phyloP scores from a whole-genome alignment of 1,284 basidiomycete genomes.

The Mycosarcoma maydis region DNA sequence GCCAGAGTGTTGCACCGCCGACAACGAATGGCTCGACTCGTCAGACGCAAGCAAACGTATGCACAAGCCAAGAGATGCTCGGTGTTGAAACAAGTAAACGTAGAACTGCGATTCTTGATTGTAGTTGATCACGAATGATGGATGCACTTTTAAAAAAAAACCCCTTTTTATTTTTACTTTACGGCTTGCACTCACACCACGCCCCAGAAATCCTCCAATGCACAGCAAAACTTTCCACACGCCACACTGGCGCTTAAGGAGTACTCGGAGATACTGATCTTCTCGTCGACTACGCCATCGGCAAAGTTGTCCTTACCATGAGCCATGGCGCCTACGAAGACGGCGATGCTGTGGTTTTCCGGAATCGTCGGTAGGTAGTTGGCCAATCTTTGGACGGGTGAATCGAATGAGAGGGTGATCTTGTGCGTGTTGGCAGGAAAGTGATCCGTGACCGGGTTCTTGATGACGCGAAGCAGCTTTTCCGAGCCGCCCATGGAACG shows the following conservation, averaged over 20 bases:
- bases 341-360: conserved; percentile 85
- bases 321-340: conserved; percentile 87
- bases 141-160: not conserved
- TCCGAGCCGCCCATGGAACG: conserved; percentile 95
- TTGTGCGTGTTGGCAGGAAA: conserved; percentile 95
- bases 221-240: conserved; percentile 89
- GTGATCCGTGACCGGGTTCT: conserved; percentile 96
- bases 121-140: not conserved
- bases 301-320: conserved; percentile 89
- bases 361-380: conserved; percentile 84
- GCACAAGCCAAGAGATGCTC: no score
- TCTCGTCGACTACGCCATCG: conserved; percentile 93
- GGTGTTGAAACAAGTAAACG: no score
- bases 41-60: no score
- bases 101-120: no score
- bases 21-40: no score
- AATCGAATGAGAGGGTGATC: conserved; percentile 86
- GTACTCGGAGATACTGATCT: conserved; percentile 96
- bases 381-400: conserved; percentile 82
- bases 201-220: conserved; percentile 69
- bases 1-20: no score
- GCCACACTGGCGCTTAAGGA: conserved; percentile 91
- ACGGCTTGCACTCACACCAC: conserved; percentile 55
- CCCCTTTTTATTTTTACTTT: no score
- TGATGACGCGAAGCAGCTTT: conserved; percentile 95